Conservation (phyloP, 2,329 filamentous ascomycete genomes). For the Westerdykella aurantiaca region DNA sequence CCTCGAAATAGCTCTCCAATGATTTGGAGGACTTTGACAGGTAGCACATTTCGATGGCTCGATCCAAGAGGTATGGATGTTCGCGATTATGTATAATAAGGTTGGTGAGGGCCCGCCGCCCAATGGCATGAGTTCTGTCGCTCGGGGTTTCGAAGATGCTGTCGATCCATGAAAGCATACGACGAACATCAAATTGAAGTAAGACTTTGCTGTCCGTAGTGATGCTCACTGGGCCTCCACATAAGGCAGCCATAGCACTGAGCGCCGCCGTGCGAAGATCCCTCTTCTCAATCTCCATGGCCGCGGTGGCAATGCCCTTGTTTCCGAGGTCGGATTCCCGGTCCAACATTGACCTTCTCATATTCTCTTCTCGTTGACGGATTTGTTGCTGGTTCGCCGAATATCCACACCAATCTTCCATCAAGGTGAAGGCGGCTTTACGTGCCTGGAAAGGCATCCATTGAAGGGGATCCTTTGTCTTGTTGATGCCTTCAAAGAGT, state of each 20-base stretch:
- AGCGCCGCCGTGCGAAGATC: constrained; percentile 85
- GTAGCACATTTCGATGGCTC: constrained; percentile 90
- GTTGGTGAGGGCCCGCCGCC: constrained; percentile 80
- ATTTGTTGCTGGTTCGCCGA: constrained; percentile 85
- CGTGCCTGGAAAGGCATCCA: constrained; percentile 98
- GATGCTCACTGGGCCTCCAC: constrained; percentile 74
- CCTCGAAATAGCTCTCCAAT: constrained; percentile 90
- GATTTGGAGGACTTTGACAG: constrained; percentile 73
- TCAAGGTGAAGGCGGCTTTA: constrained; percentile 89
- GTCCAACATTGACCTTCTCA: constrained; percentile 78
- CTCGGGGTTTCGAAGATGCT: constrained; percentile 89
- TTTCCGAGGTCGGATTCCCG: constrained; percentile 68
- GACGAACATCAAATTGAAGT: constrained; percentile 83
- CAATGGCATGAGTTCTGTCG: constrained; percentile 86
- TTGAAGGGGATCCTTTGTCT: constrained; percentile 73
- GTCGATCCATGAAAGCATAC: constrained; percentile 93
- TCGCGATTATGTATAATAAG: constrained; percentile 87
- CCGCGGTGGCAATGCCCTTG: constrained; percentile 72
- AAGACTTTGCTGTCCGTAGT: constrained; percentile 82
- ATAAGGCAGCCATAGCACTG: constrained; percentile 91
- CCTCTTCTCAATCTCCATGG: constrained; percentile 95
- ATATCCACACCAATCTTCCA: constrained; percentile 99
- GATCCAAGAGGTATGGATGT: constrained; percentile 75
- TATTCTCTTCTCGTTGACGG: constrained; percentile 73
- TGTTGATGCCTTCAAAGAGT: constrained; percentile 84